Conservation (phyloP, 1,284 basidiomycete genomes). For the Heterobasidion annosum region DNA sequence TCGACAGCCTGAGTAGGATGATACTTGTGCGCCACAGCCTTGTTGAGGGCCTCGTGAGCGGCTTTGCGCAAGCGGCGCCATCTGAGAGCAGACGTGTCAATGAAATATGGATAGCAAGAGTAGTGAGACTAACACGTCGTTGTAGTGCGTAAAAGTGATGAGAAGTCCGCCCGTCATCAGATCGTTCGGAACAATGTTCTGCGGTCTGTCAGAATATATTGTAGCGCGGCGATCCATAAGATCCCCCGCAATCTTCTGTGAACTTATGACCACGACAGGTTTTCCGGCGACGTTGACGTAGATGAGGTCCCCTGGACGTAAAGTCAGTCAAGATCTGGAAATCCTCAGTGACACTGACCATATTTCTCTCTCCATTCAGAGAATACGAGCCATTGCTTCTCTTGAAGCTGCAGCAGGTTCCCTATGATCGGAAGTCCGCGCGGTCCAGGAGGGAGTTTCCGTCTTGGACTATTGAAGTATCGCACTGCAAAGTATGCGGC, state of each 20-base stretch:
- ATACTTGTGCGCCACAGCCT: background rate
- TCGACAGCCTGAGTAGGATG: background rate
- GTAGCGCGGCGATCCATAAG: conserved; percentile 14
- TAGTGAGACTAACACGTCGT: background rate
- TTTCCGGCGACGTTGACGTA: conserved; percentile 13
- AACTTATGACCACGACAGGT: conserved; percentile 15
- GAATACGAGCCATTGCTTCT: conserved; percentile 6
- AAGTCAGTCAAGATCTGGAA: background rate
- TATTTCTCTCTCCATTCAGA: conserved; percentile 6
- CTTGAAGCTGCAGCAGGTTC: conserved; percentile 4
- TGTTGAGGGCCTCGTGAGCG: conserved; percentile 5
- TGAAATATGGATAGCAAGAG: background rate
- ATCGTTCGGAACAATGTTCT: background rate
- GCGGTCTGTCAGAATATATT: conserved; percentile 14
- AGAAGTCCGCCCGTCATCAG: conserved; percentile 1
- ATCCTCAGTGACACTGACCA: background rate
- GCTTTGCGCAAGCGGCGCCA: conserved; percentile 6
- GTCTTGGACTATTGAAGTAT: background rate
- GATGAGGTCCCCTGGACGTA: conserved; percentile 15
- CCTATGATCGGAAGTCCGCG: conserved; percentile 6
- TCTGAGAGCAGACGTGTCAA: background rate
- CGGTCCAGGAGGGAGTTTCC: conserved; percentile 9
- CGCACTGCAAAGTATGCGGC: background rate
- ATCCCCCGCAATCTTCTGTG: conserved; percentile 11
- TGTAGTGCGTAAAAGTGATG: background rate